Evolutionary conservation across 345 rosid species (phyloP).

Genomic region (Hypericum androsaemum): DNA sequence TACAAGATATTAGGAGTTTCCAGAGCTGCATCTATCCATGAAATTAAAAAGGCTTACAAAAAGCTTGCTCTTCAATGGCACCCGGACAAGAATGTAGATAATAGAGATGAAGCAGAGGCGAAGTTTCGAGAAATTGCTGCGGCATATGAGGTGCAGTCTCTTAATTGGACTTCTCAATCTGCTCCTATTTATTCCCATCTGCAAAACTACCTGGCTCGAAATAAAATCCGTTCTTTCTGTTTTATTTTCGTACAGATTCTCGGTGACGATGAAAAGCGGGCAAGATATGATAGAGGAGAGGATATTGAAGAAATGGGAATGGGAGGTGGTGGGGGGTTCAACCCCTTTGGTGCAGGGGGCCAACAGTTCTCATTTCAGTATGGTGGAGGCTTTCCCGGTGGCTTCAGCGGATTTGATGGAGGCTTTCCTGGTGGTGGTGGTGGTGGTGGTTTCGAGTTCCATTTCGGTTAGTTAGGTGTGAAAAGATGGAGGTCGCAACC

Average conservation of each 20-base stretch:
- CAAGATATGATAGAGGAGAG: conserved; percentile 89
- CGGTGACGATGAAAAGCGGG: conserved; percentile 80
- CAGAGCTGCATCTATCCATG: conserved; percentile 63
- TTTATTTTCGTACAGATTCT: conserved; percentile 44
- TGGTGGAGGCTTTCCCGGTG: conserved; percentile 90
- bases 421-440: conserved; percentile 49
- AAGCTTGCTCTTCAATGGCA: conserved; percentile 98
- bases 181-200: background rate
- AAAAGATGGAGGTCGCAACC: no score
- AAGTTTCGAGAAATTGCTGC: conserved; percentile 89
- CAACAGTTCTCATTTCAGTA: conserved; percentile 70
- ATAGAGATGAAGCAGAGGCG: conserved; percentile 93
- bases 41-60: conserved; percentile 88
- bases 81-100: conserved; percentile 89
- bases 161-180: background rate
- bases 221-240: background rate
- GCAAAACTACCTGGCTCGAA: background rate
- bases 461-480: conserved; percentile 16
- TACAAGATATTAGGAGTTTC: conserved; percentile 83
- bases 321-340: conserved; percentile 60
- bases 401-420: conserved; percentile 50
- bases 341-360: conserved; percentile 81
- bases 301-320: conserved; percentile 85
- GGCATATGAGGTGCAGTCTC: conserved; percentile 73
- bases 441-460: conserved; percentile 44